These are phyloP conservation scores for Tilletia indica DNA, from an alignment of 1,284 basidiomycete species.

Conservation along the genomic window DNA sequence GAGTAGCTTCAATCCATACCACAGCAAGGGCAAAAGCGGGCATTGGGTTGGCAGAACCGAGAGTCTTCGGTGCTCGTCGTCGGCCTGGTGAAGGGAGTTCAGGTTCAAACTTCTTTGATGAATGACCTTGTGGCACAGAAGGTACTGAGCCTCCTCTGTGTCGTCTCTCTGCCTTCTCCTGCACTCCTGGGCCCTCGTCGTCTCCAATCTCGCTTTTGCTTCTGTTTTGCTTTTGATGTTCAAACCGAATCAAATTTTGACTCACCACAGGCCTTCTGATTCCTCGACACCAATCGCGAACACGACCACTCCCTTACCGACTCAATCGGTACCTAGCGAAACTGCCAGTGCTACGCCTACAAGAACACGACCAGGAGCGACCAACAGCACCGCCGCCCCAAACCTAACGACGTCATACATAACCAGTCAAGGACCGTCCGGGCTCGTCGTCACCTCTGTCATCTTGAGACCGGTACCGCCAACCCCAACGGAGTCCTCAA, in stretches of 20 bases:
- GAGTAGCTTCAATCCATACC: not conserved
- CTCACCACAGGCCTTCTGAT: constrained; percentile 9
- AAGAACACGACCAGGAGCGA: not conserved
- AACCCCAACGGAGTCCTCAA: constrained; percentile 12
- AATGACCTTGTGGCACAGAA: no score
- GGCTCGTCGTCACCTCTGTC: constrained; percentile 11
- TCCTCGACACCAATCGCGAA: constrained; percentile 3
- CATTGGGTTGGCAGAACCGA: no score
- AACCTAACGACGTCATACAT: not conserved
- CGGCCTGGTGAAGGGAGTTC: no score
- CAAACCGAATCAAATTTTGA: not conserved
- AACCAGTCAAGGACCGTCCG: not conserved
- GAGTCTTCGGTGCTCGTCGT: no score
- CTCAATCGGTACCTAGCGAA: not conserved
- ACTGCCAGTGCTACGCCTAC: not conserved
- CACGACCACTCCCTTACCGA: not conserved
- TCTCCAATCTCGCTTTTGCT: not conserved
- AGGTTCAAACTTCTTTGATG: no score
- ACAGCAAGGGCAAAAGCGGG: no score
- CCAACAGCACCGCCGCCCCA: not conserved
- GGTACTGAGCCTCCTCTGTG: not conserved
- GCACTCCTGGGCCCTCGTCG: not conserved
- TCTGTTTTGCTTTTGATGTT: not conserved
- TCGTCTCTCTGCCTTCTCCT: not conserved
- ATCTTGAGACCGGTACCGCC: not conserved